Evolutionary conservation across 2,329 filamentous ascomycete genomes (phyloP), one percentile per base, ranked within the genome.

Genomic region (Dactylonectria estremocensis): DNA sequence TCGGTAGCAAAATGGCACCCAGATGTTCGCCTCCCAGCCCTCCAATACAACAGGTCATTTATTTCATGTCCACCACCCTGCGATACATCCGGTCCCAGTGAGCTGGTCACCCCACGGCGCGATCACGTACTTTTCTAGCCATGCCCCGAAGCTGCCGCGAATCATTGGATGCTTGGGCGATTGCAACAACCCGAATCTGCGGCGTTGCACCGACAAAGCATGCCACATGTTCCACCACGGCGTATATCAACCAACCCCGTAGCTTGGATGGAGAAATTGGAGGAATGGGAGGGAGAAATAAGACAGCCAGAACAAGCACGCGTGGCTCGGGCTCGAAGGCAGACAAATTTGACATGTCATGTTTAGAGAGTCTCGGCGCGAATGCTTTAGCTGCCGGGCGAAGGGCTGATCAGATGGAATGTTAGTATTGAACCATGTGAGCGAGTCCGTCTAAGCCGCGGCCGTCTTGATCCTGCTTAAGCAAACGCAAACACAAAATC

Each of bases 121-220:
- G 65, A 71, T 72, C 69, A 48, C 65, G 57, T 67, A 61, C 64
- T 48, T 69, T 40, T 28, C 31, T 33, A 50, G 43, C 35, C 22
- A 16, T 40, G 31, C 45, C 49, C 55, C 54, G 49, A 65, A 69
- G 54, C 61, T 66, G 56, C 54, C 62, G 59, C 57, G 45, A 61
- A 66, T 50, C 37, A 72, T 75, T 75, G 71, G 69, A 66, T 50
- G 63, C 65, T 60, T 60, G 48, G 49, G 48, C 62, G 52, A 67
- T 65, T 69, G 64, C 66, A 64, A 62, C 65, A 70, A 53, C 67
- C 71, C 64, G 45, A 68, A 50, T 48, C 53, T 46, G 54, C 49
- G 59, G 56, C 46, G 33, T 58, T 43, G 61, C 64, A 61, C 50
- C 62, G 37, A 37, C n/a, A 48, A 56, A 58, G 53, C 57, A 56